Percentiles rank a stretch among this genome's conserved stretches.
These are phyloP conservation scores for Calocera viscosa DNA, from an alignment of 768 basidiomycete species.

Conservation along the genomic window DNA sequence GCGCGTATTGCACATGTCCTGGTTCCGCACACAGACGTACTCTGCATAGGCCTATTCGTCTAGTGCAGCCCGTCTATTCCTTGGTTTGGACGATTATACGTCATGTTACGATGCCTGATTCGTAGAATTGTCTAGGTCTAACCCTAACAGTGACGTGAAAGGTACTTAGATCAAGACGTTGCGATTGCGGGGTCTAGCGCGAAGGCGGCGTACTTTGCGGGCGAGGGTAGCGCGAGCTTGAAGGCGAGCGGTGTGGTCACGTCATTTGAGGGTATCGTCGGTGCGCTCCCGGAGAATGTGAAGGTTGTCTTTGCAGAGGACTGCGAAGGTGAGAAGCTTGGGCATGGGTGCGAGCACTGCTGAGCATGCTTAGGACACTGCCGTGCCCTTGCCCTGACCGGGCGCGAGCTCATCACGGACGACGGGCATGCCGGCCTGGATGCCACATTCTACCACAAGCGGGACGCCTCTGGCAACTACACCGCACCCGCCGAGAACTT, in stretches of 20 bases:
- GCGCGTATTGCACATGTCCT: too few species aligned
- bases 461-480: background rate
- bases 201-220: constrained; percentile 47
- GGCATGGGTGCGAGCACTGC: background rate
- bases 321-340: constrained; percentile 43
- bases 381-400: background rate
- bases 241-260: constrained; percentile 64
- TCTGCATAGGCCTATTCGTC: too few species aligned
- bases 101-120: too few species aligned
- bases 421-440: constrained; percentile 56
- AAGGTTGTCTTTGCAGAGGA: constrained; percentile 58
- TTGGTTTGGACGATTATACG: too few species aligned
- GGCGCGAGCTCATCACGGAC: constrained; percentile 45
- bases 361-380: background rate
- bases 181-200: constrained; percentile 67
- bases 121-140: too few species aligned
- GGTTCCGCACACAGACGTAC: too few species aligned
- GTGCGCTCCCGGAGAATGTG: constrained; percentile 40
- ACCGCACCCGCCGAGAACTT: background rate
- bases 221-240: constrained; percentile 61
- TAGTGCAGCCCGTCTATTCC: too few species aligned
- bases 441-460: constrained; percentile 40
- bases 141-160: too few species aligned
- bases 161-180: too few species aligned
- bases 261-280: constrained; percentile 63